Conservation (phyloP, 768 basidiomycete genomes). For the Termitomyces sp. region DNA sequence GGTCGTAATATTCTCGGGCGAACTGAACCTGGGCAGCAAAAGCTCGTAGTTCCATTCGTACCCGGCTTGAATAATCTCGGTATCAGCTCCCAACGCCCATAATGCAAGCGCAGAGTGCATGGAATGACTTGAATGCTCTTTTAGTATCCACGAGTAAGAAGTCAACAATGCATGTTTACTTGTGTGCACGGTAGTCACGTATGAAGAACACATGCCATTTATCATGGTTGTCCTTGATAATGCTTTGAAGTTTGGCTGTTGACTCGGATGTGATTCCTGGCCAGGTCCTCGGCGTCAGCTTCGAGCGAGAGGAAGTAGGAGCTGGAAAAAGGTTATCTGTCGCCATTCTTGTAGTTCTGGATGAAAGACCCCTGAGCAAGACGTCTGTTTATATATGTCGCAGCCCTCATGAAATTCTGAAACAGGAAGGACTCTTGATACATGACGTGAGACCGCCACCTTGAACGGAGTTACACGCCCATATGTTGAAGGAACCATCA, state of each 20-base stretch:
- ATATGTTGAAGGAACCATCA: neutral
- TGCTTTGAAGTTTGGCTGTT: slow-evolving; percentile 19
- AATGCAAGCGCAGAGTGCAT: slow-evolving; percentile 21
- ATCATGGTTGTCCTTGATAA: slow-evolving; percentile 44
- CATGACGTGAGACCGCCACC: neutral
- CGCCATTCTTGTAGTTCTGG: neutral
- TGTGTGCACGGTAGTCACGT: slow-evolving; percentile 37
- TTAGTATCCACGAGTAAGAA: neutral
- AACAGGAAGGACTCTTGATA: no score
- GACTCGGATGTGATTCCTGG: slow-evolving; percentile 31
- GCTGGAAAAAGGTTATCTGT: slow-evolving; percentile 23
- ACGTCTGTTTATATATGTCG: neutral
- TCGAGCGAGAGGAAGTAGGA: slow-evolving; percentile 21
- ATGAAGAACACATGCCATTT: slow-evolving; percentile 47
- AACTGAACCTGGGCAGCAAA: slow-evolving; percentile 28
- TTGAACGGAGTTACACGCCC: neutral
- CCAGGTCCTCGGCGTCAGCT: slow-evolving; percentile 23
- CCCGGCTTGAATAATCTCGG: slow-evolving; percentile 25
- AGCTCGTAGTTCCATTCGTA: slow-evolving; percentile 26
- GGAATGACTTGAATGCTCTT: slow-evolving; percentile 17
- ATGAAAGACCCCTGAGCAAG: neutral
- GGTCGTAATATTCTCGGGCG: slow-evolving; percentile 37
- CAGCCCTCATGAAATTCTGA: neutral
- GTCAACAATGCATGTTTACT: slow-evolving; percentile 26
- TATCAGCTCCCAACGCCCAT: slow-evolving; percentile 20